Evolutionary conservation across 2,329 filamentous ascomycete genomes (phyloP), one percentile per base, ranked within the genome.

Genomic region (Cladosporium velox): DNA sequence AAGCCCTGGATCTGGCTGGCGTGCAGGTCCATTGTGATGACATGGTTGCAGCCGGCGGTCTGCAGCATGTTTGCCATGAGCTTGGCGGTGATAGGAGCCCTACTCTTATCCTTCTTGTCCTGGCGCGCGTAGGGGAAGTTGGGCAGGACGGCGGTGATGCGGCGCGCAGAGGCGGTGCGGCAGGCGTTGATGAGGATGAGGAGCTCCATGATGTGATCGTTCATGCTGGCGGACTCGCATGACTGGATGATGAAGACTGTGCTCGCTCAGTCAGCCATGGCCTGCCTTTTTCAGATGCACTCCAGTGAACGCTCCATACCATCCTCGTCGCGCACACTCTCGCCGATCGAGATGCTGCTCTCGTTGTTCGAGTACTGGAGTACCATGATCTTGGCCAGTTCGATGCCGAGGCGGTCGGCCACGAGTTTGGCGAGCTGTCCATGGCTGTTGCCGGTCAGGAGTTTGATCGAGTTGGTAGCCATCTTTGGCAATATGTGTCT

Each of bases 181-280:
- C 94, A 97, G 70, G 94, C 94, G 77, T 96, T 96, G 80, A 97
- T 96, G 89, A 97, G 97, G 81, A 98, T 97, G 71, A 98, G 87
- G 44, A 98, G 87, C 81, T 99, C 94, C 94, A 99, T 98, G 67
- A 99, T 86, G 59, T 93, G 93, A 78, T 98, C 94, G 81, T 99
- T 99, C 82, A 98, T 96, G 77, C 97, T 93, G 77, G 94, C 93
- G 1, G 94, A 94, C 49, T 91, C 90, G 58, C 95, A 97, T 28
- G 94, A 97, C 81, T 98, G 94, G 67, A 98, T 85, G 74, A 98
- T 96, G 83, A 97, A 98, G 76, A 97, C 93, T 78, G 70, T 52
- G 32, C 41, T 47, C 63, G 58, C 35, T 51, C 57, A 49, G 58
- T 66, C 64, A 66, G 57, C 64, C 64, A n/a, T 54, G 14, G 15